Evolutionary conservation across 306 rosid genomes (phyloP).

Genomic region (Corylus avellana): DNA sequence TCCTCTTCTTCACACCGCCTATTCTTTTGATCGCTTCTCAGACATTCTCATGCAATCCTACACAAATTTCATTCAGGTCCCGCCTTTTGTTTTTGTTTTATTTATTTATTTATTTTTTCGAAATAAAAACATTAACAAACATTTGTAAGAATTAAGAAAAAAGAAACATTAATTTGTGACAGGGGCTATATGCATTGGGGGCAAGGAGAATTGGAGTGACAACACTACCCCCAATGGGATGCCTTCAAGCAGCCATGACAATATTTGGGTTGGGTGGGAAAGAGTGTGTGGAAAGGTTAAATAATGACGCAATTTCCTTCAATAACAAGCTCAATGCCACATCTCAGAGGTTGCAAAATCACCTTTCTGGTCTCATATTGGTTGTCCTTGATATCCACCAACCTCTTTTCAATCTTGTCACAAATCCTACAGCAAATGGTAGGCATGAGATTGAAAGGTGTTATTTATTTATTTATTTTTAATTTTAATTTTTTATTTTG

Average conservation of each 20-base stretch:
- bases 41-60: too few species aligned
- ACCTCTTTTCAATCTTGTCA: slow-evolving; percentile 51
- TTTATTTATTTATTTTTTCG: too few species aligned
- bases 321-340: slow-evolving; percentile 57
- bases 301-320: slow-evolving; percentile 51
- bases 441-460: neutral
- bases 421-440: slow-evolving; percentile 56
- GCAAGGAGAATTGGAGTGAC: slow-evolving; percentile 75
- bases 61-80: too few species aligned
- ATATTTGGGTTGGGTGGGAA: slow-evolving; percentile 57
- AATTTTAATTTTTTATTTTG: too few species aligned
- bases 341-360: slow-evolving; percentile 47
- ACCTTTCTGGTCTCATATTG: slow-evolving; percentile 55
- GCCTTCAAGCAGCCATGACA: slow-evolving; percentile 63
- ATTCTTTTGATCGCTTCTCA: too few species aligned
- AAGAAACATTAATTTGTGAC: too few species aligned
- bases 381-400: slow-evolving; percentile 57
- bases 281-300: slow-evolving; percentile 49
- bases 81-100: too few species aligned
- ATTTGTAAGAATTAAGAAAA: too few species aligned
- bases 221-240: slow-evolving; percentile 69
- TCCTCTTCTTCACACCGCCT: too few species aligned
- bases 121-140: too few species aligned
- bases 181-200: slow-evolving; percentile 29
- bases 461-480: too few species aligned